A percentile compares a stretch with the other conserved stretches of the same genome.
phyloP scores from a whole-genome alignment of 306 rosid species.

The Geum urbanum region DNA sequence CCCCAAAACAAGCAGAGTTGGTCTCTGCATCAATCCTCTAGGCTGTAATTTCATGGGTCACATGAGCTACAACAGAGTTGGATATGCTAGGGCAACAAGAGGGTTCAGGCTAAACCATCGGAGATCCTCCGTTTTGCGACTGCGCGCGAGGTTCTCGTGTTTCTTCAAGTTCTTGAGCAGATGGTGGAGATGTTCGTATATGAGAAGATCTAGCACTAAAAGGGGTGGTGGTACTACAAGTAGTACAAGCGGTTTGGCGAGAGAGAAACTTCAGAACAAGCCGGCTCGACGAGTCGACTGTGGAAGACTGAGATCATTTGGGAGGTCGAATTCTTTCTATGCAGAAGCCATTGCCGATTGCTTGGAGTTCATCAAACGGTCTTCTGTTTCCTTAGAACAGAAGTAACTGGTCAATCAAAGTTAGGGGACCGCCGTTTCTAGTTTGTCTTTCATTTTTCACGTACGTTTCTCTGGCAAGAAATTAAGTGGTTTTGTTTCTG shows the following conservation, averaged over 20 bases:
- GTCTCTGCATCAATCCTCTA: neutral
- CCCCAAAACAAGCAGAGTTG: neutral
- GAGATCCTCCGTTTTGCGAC: conserved; percentile 35
- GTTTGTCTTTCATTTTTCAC: neutral
- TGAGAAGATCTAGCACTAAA: conserved; percentile 13
- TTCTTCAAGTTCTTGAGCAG: conserved; percentile 39
- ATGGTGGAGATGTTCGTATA: conserved; percentile 36
- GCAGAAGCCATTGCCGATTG: conserved; percentile 94
- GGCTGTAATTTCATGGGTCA: conserved; percentile 20
- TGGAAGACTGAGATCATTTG: conserved; percentile 38
- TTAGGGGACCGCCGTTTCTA: neutral
- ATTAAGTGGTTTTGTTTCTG: neutral
- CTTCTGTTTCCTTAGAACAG: conserved; percentile 54
- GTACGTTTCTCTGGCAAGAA: neutral
- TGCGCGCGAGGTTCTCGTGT: conserved; percentile 42
- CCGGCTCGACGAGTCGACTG: conserved; percentile 3
- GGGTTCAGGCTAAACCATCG: conserved; percentile 53
- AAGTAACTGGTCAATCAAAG: neutral
- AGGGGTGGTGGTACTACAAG: conserved; percentile 15
- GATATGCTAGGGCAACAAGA: conserved; percentile 33
- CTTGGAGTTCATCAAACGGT: conserved; percentile 78
- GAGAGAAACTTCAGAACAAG: conserved; percentile 16
- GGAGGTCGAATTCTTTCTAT: conserved; percentile 71
- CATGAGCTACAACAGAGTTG: conserved; percentile 39
- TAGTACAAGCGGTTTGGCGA: conserved; percentile 26